Evolutionary conservation across 805 yeast species (phyloP).

Genomic region (Saccharomycopsis sp.): DNA sequence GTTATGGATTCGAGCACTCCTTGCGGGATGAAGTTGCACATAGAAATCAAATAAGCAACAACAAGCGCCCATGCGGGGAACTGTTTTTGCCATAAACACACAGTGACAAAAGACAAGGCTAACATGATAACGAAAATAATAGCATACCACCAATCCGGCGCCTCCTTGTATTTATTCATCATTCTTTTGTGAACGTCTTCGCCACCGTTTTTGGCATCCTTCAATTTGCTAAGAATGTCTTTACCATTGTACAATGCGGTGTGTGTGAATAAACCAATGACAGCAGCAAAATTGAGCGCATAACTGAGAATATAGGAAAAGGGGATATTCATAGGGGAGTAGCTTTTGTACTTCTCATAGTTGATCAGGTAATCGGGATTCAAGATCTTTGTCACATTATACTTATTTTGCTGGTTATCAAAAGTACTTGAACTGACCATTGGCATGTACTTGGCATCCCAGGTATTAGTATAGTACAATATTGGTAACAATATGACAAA

Average conservation of each 20-base stretch:
- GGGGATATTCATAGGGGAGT: conserved; percentile 55
- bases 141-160: conserved; percentile 68
- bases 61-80: conserved; percentile 59
- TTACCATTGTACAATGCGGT: conserved; percentile 13
- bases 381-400: conserved; percentile 22
- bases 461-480: conserved; percentile 25
- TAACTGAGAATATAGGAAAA: conserved; percentile 50
- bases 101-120: conserved; percentile 32
- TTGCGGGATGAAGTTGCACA: conserved; percentile 48
- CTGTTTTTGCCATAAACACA: conserved; percentile 38
- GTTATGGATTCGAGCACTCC: conserved; percentile 40
- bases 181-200: conserved; percentile 40
- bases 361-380: conserved; percentile 21
- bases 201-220: conserved; percentile 36
- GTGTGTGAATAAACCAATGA: conserved; percentile 35
- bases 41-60: conserved; percentile 43
- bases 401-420: conserved; percentile 21
- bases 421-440: conserved; percentile 23
- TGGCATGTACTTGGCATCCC: conserved; percentile 27
- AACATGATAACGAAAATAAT: conserved; percentile 38
- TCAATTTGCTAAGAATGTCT: conserved; percentile 25
- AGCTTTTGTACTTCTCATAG: conserved; percentile 34
- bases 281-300: conserved; percentile 56
- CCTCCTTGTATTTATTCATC: conserved; percentile 52
- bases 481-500: conserved; percentile 41